Conservation (phyloP, 352 stramenopile genomes). For the Phytophthora agathidicida region DNA sequence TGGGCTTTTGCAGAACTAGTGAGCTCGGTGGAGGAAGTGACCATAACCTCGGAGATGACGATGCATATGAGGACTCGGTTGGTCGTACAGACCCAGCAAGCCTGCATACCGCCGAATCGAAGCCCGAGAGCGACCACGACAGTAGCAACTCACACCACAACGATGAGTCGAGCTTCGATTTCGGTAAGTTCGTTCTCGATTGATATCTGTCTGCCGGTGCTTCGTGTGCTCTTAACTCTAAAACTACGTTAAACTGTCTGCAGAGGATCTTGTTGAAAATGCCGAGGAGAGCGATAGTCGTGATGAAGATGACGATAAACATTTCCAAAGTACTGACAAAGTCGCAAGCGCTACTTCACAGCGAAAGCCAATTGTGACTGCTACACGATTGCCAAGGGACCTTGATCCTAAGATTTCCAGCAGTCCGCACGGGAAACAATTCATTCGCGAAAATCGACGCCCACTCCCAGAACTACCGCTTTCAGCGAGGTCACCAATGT, state of each 20-base stretch:
- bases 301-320: constrained; percentile 12
- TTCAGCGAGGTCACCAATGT: constrained; percentile 18
- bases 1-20: constrained; percentile 36
- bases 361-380: neutral
- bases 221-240: neutral
- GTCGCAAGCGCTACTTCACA: neutral
- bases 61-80: neutral
- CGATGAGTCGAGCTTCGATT: constrained; percentile 51
- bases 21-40: constrained; percentile 11
- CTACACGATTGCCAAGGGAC: neutral
- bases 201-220: neutral
- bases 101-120: neutral
- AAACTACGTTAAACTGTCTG: neutral
- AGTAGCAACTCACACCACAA: constrained; percentile 2
- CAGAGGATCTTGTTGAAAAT: constrained; percentile 50
- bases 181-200: constrained; percentile 39
- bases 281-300: constrained; percentile 17
- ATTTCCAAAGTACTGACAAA: neutral
- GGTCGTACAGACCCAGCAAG: neutral
- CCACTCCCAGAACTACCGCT: neutral
- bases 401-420: neutral
- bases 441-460: neutral
- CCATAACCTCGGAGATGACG: neutral
- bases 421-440: constrained; percentile 10
- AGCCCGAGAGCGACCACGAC: constrained; percentile 6